A percentile compares a stretch with the other conserved stretches of the same genome.
These are phyloP conservation scores for Heliosperma pusillum DNA, from an alignment of 148 eudicot genomes.

Conservation along the genomic window DNA sequence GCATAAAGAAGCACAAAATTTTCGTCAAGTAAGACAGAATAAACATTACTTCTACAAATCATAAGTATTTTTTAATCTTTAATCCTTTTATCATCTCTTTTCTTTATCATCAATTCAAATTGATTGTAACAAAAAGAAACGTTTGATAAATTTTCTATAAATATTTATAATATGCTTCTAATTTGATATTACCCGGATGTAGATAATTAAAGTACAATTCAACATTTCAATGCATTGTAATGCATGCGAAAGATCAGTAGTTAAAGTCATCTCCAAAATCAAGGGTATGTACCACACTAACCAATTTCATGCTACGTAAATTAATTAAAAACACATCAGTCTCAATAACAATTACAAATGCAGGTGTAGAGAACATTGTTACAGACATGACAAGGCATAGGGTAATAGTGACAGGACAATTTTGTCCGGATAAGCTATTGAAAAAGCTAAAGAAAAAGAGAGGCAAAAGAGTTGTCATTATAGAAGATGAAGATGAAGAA, in stretches of 20 bases:
- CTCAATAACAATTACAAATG: neutral
- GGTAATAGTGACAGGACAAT: slow-evolving; percentile 23
- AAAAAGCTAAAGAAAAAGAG: slow-evolving; percentile 35
- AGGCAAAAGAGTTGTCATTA: slow-evolving; percentile 21
- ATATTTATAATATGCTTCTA: neutral
- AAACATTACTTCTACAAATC: too few species aligned
- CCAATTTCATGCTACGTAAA: neutral
- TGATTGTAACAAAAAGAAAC: neutral
- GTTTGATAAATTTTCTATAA: neutral
- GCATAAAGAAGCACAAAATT: neutral
- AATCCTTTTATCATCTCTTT: neutral
- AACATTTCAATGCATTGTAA: slow-evolving; percentile 34
- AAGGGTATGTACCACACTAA: slow-evolving; percentile 20
- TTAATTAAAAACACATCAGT: neutral
- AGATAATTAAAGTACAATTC: slow-evolving; percentile 28
- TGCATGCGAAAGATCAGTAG: slow-evolving; percentile 39
- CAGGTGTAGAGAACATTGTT: slow-evolving; percentile 35
- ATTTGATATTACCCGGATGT: neutral
- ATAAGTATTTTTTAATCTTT: too few species aligned
- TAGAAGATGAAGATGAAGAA: slow-evolving; percentile 7
- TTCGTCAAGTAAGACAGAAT: neutral
- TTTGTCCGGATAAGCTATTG: slow-evolving; percentile 26
- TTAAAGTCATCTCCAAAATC: slow-evolving; percentile 32
- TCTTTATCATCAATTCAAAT: neutral
- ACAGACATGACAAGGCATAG: slow-evolving; percentile 34